These are phyloP conservation scores for Huntiella moniliformis DNA, from an alignment of 2,329 filamentous ascomycete species.

Conservation along the genomic window DNA sequence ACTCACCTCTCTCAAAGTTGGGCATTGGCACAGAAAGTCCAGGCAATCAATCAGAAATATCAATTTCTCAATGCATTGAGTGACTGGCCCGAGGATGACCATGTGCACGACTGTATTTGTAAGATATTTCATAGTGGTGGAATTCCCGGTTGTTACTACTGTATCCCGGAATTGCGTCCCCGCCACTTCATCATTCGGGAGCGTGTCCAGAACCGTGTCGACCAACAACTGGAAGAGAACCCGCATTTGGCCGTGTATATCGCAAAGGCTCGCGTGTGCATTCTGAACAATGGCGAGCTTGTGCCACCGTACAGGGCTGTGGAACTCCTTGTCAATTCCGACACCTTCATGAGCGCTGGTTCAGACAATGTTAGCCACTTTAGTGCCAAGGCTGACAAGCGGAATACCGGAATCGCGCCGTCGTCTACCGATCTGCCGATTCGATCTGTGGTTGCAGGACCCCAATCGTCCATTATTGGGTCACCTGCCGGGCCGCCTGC, in stretches of 20 bases:
- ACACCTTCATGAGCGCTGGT: background rate
- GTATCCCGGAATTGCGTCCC: conserved; percentile 7
- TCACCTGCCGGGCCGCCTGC: background rate
- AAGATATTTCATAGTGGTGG: conserved; percentile 7
- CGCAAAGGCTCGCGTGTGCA: conserved; percentile 5
- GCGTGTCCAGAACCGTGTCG: background rate
- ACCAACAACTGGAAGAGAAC: background rate
- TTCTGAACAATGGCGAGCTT: background rate
- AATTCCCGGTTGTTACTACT: conserved; percentile 8
- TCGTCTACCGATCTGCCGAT: background rate
- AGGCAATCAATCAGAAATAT: background rate
- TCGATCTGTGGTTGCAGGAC: background rate
- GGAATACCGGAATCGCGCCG: background rate
- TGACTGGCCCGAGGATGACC: conserved; percentile 3
- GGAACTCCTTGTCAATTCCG: background rate
- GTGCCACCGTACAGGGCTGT: background rate
- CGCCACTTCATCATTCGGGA: conserved; percentile 1
- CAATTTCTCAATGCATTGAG: background rate
- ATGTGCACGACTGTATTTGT: conserved; percentile 6
- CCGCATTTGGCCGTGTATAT: background rate
- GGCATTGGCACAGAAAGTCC: background rate
- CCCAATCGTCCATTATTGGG: background rate
- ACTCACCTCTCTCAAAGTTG: background rate
- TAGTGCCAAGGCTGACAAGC: background rate
- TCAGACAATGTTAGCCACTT: background rate